Evolutionary conservation across 2,329 filamentous ascomycete species (phyloP).

Genomic region (Ophiosphaerella korrae): DNA sequence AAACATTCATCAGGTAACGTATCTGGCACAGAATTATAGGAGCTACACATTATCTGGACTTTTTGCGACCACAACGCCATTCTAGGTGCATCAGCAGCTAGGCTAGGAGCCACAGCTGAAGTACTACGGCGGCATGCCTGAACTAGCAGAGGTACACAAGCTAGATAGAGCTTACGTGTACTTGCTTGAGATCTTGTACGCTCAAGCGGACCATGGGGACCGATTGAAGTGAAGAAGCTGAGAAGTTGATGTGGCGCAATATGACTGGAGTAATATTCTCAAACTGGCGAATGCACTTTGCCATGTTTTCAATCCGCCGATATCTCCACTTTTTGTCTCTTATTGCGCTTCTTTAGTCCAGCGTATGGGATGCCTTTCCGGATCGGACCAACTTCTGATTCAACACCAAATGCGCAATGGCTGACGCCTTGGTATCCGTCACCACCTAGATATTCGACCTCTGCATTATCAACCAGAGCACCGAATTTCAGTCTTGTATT

Average conservation of each 20-base stretch:
- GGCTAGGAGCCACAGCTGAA: conserved; percentile 61
- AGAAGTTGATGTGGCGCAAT: not conserved
- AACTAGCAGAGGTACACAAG: conserved; percentile 59
- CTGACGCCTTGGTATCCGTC: conserved; percentile 24
- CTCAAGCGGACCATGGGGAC: too few species aligned
- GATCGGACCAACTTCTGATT: conserved; percentile 31
- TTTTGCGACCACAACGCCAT: not conserved
- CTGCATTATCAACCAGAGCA: conserved; percentile 37
- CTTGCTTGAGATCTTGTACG: conserved; percentile 40
- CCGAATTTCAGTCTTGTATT: conserved; percentile 45
- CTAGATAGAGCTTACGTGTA: conserved; percentile 64
- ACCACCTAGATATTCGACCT: conserved; percentile 25
- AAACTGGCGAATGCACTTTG: not conserved
- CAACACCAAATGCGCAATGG: conserved; percentile 42
- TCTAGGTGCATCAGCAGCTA: conserved; percentile 47
- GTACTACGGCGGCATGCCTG: conserved; percentile 63
- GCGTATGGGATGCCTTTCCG: conserved; percentile 29
- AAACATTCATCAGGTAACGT: too few species aligned
- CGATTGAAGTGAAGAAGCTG: not conserved
- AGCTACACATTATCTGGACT: not conserved
- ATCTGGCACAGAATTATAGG: too few species aligned
- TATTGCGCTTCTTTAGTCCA: conserved; percentile 13
- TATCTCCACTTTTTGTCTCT: not conserved
- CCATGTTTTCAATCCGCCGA: not conserved
- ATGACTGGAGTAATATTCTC: not conserved